These are phyloP conservation scores for Boletus rufocinnamomeus DNA, from an alignment of 768 basidiomycete genomes.

Conservation along the genomic window DNA sequence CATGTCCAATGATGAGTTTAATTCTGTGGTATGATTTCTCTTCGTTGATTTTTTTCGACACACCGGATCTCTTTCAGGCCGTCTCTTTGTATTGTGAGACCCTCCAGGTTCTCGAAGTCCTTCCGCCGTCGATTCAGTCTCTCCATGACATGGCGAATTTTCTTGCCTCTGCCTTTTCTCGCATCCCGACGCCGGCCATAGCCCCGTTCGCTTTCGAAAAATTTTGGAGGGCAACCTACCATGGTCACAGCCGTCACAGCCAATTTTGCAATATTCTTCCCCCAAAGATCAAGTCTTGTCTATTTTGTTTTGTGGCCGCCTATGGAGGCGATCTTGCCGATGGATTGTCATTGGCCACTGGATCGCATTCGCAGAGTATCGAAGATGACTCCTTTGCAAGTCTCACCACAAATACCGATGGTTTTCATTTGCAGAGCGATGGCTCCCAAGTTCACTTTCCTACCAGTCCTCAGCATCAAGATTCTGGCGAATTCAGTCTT, in stretches of 20 bases:
- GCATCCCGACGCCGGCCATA: constrained; percentile 46
- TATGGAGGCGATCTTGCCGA: constrained; percentile 51
- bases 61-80: constrained; percentile 21
- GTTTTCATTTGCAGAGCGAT: constrained; percentile 21
- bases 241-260: constrained; percentile 38
- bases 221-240: constrained; percentile 62
- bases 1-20: constrained; percentile 48
- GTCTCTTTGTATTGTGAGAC: constrained; percentile 46
- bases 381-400: constrained; percentile 25
- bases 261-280: constrained; percentile 44
- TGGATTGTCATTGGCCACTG: constrained; percentile 41
- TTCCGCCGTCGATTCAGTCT: constrained; percentile 42
- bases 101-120: constrained; percentile 40
- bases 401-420: constrained; percentile 11
- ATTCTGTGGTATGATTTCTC: constrained; percentile 44
- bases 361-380: constrained; percentile 37
- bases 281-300: constrained; percentile 41
- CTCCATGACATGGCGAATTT: constrained; percentile 47
- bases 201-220: constrained; percentile 54
- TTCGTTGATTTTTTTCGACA: neutral
- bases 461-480: neutral
- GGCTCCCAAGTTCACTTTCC: constrained; percentile 2
- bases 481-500: constrained; percentile 17
- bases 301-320: constrained; percentile 48
- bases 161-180: constrained; percentile 52